Evolutionary conservation across 2,329 filamentous ascomycete genomes (phyloP).

Genomic region (Cercospora beticola): DNA sequence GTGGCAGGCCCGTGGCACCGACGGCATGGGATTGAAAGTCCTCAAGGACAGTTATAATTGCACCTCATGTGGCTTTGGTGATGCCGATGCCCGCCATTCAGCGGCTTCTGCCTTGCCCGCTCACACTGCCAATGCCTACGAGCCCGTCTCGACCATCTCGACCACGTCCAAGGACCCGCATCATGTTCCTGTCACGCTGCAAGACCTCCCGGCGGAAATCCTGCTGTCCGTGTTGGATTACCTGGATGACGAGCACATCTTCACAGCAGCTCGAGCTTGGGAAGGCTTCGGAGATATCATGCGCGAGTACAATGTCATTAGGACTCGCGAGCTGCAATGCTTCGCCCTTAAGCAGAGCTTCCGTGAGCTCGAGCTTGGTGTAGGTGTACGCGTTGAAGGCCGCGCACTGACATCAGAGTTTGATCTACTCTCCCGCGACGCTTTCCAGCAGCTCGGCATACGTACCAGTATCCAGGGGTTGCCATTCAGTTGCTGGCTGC

Average conservation of each 20-base stretch:
- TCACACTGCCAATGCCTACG: not conserved
- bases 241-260: not conserved
- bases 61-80: slow-evolving; percentile 18
- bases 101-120: not conserved
- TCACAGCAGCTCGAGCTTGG: slow-evolving; percentile 26
- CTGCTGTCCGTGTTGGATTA: not conserved
- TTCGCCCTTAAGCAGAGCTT: slow-evolving; percentile 30
- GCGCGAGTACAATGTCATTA: slow-evolving; percentile 24
- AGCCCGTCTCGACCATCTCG: not conserved
- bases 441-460: slow-evolving; percentile 18
- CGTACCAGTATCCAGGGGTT: slow-evolving; percentile 26
- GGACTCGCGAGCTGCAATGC: slow-evolving; percentile 28
- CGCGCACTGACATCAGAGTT: slow-evolving; percentile 26
- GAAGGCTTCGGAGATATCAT: slow-evolving; percentile 24
- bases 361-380: slow-evolving; percentile 22
- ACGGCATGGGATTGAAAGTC: slow-evolving; percentile 5
- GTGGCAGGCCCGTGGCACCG: slow-evolving; percentile 8
- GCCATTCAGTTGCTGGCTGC: slow-evolving; percentile 25
- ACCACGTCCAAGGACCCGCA: not conserved
- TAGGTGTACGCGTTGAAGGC: slow-evolving; percentile 23
- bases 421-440: slow-evolving; percentile 27
- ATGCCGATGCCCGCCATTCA: not conserved
- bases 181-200: not conserved
- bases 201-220: not conserved
- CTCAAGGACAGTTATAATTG: slow-evolving; percentile 9